phyloP scores from a whole-genome alignment of 805 yeast species.

The Cyberlindnera sargentensis region DNA sequence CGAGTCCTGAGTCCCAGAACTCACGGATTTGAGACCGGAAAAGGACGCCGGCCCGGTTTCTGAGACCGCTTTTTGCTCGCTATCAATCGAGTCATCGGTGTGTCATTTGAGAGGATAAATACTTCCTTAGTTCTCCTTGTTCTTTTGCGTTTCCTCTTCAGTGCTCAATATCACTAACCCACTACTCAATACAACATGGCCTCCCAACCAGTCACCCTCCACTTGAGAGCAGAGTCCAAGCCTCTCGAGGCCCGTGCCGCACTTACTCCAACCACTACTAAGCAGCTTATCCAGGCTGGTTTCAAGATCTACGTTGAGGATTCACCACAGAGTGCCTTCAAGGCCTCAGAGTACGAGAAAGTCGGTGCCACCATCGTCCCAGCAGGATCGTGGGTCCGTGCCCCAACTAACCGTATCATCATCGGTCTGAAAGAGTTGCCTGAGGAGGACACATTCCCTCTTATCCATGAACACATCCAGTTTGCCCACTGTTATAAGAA shows the following conservation, averaged over 20 bases:
- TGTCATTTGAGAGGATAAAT: no score
- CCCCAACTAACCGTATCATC: slow-evolving; percentile 86
- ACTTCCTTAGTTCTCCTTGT: no score
- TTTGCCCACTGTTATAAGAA: slow-evolving; percentile 98
- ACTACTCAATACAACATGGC: no score
- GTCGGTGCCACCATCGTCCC: slow-evolving; percentile 89
- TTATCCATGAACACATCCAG: slow-evolving; percentile 93
- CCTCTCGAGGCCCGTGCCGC: slow-evolving; percentile 98
- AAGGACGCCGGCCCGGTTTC: slow-evolving; percentile 1
- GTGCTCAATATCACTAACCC: no score
- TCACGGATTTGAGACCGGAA: not conserved
- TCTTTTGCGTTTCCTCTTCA: no score
- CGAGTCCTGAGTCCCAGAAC: no score
- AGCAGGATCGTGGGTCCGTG: slow-evolving; percentile 86
- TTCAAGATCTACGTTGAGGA: slow-evolving; percentile 87
- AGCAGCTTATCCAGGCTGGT: slow-evolving; percentile 77
- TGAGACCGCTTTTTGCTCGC: not conserved
- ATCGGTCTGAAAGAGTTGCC: slow-evolving; percentile 94
- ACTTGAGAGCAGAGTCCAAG: slow-evolving; percentile 94
- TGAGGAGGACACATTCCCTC: slow-evolving; percentile 82
- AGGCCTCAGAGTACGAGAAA: slow-evolving; percentile 62
- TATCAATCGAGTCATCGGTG: no score
- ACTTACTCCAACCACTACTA: slow-evolving; percentile 85
- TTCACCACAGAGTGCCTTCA: slow-evolving; percentile 75
- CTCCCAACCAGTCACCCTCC: slow-evolving; percentile 51